Conservation (phyloP, 768 basidiomycete genomes). For the Leccinellum rugosiceps region DNA sequence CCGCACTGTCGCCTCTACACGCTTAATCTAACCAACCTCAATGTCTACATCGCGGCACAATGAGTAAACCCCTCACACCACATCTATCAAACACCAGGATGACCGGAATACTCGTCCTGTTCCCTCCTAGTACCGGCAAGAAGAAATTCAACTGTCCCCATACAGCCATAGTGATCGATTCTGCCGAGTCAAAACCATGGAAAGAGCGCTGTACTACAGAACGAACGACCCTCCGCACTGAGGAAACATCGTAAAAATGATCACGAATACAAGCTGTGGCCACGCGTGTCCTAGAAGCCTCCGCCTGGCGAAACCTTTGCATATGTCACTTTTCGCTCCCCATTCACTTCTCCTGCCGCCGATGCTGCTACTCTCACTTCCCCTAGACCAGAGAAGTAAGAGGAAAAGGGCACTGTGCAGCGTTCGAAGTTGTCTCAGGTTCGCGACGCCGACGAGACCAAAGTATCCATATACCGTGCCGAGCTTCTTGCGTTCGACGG, state of each 20-base stretch:
- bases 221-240: constrained; percentile 16
- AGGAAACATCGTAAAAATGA: constrained; percentile 10
- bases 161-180: background rate
- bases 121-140: constrained; percentile 15
- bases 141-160: constrained; percentile 5
- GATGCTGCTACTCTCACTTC: background rate
- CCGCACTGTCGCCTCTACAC: constrained; percentile 7
- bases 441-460: background rate
- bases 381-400: no score
- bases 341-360: background rate
- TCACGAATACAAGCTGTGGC: constrained; percentile 14
- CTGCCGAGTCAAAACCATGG: background rate
- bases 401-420: background rate
- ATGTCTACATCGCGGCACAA: constrained; percentile 7
- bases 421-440: background rate
- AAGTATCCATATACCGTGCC: background rate
- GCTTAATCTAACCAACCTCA: constrained; percentile 1
- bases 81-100: background rate
- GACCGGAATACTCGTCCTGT: background rate
- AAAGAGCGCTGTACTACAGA: background rate
- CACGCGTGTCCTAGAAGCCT: background rate
- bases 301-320: background rate
- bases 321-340: background rate
- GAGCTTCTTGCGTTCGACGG: background rate
- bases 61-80: background rate